Evolutionary conservation across 2,329 filamentous ascomycete genomes (phyloP).

Genomic region (Cytospora paraplurivora): DNA sequence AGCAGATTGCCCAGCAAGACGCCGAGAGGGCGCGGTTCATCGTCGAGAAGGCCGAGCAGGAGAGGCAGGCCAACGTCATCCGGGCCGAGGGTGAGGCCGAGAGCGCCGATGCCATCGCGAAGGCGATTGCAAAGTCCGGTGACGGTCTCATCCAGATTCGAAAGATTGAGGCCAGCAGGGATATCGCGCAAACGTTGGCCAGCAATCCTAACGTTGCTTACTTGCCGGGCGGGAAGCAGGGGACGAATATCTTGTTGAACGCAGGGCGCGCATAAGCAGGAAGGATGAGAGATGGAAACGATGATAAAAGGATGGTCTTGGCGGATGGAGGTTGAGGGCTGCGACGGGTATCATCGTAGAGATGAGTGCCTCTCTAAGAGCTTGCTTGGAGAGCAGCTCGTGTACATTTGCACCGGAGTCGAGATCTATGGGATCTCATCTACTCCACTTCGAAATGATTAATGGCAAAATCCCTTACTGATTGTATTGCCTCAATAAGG

Average conservation of each 20-base stretch:
- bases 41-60: conserved; percentile 97
- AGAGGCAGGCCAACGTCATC: conserved; percentile 97
- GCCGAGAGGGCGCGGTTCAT: conserved; percentile 97
- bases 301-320: not conserved
- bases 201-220: conserved; percentile 96
- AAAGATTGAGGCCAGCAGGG: conserved; percentile 94
- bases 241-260: conserved; percentile 57
- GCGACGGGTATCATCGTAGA: conserved; percentile 2
- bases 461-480: conserved; percentile 11
- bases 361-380: conserved; percentile 12
- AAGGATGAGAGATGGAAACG: not conserved
- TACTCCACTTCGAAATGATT: conserved; percentile 29
- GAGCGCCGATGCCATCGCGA: conserved; percentile 92
- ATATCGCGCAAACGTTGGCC: conserved; percentile 89
- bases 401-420: conserved; percentile 23
- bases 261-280: conserved; percentile 47
- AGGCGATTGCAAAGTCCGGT: conserved; percentile 88
- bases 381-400: conserved; percentile 8
- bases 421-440: conserved; percentile 15
- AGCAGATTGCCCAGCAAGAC: conserved; percentile 99
- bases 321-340: not conserved
- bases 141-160: conserved; percentile 94
- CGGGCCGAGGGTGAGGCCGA: conserved; percentile 97
- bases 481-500: not conserved
- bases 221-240: conserved; percentile 75